These are phyloP conservation scores for Colletotrichum orbiculare DNA, from an alignment of 2,329 filamentous ascomycete species.

Conservation along the genomic window DNA sequence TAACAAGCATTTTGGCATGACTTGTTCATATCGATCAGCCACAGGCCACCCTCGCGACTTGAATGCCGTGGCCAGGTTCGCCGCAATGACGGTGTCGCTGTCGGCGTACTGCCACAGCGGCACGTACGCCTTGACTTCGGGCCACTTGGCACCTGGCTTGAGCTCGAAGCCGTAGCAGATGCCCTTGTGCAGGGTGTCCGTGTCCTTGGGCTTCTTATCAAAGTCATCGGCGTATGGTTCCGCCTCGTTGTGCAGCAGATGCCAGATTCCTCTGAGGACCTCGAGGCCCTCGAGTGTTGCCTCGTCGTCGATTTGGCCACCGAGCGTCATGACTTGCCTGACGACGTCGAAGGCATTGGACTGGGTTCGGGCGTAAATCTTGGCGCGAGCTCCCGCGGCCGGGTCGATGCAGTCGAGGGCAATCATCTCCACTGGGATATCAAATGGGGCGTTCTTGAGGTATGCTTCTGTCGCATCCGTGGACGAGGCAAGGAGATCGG, in stretches of 20 bases:
- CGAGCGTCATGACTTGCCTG: conserved; percentile 41
- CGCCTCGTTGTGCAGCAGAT: conserved; percentile 41
- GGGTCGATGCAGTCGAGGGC: conserved; percentile 43
- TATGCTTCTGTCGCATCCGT: conserved; percentile 39
- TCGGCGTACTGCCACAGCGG: conserved; percentile 41
- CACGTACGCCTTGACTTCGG: conserved; percentile 43
- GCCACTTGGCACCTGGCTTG: conserved; percentile 38
- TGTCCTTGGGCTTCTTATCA: conserved; percentile 29
- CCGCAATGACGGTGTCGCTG: conserved; percentile 31
- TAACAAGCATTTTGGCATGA: conserved; percentile 33
- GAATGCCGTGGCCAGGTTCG: conserved; percentile 35
- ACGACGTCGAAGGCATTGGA: conserved; percentile 41
- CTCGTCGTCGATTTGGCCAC: conserved; percentile 39
- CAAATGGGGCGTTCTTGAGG: conserved; percentile 36
- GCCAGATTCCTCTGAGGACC: conserved; percentile 41
- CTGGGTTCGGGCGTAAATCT: conserved; percentile 42
- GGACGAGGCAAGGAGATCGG: conserved; percentile 35
- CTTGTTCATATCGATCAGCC: conserved; percentile 31
- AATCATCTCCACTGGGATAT: conserved; percentile 41
- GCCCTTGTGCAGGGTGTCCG: conserved; percentile 37
- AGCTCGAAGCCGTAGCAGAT: conserved; percentile 44
- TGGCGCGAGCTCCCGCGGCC: conserved; percentile 41
- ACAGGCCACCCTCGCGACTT: conserved; percentile 32
- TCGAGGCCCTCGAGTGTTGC: conserved; percentile 39
- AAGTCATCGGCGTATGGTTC: conserved; percentile 32